Evolutionary conservation across 1,139 yeast species (phyloP), one percentile per base, ranked within the genome.

Genomic region (Lodderomyces jiufengensis): DNA sequence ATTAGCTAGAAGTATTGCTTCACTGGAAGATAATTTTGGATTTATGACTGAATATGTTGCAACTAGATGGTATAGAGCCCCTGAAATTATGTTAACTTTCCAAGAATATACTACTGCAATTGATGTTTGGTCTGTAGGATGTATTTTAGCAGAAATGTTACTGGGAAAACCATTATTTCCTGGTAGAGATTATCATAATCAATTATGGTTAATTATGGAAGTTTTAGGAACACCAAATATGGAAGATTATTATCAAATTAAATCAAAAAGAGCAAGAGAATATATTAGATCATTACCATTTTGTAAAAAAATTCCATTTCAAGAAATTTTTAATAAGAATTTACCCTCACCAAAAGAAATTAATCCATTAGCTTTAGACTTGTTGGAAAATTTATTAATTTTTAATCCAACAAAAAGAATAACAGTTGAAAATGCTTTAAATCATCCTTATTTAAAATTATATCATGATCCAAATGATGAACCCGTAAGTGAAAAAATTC

Each of bases 81-180:
- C 88, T 0, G 92, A 83, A 52, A 78, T 83, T 39, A 82, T 82
- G 88, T 57, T 82, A 16, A 76, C 84, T 2, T 76, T 76, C 31
- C 80, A 83, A 32, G 77, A 76, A 47, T 83, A 83, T 49, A 75
- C 88, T 2, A 73, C 83, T 0, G 83, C 86, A 3, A 79, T 83
- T 42, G 92, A 83, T 52, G 66, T 82, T 9, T 83, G 92, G 92
- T 78, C 87, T 0, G 85, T 81, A 12, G 92, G 92, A 1, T 83
- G 92, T 53, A 81, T 83, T 15, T 54, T 83, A 31, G 87, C 83
- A 0, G 92, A 83, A 52, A 61, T 80, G 63, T 61, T 80, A 24
- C 64, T 73, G 1, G 77, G 84, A 1, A 62, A 63, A 42, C 88
- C 95, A 0, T 57, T 87, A 32, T 86, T 86, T 52, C 94, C 95